A percentile compares a stretch with the other conserved stretches of the same genome.
These are phyloP conservation scores for Dimargaris verticillata DNA, from an alignment of 192 early-diverging fungal species.

Conservation along the genomic window DNA sequence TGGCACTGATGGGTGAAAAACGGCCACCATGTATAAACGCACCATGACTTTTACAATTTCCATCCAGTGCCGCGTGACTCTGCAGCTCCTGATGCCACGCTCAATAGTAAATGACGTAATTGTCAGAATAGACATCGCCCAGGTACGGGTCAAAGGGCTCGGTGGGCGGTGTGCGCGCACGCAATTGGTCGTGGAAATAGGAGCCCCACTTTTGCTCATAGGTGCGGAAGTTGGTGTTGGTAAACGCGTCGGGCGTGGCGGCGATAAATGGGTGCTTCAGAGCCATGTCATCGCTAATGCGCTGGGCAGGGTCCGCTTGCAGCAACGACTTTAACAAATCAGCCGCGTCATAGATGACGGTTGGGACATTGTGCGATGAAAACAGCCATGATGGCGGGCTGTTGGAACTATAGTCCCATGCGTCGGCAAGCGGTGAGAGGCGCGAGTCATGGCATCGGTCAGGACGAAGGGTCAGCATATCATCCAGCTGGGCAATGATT, in stretches of 20 bases:
- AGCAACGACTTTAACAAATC: slow-evolving; percentile 42
- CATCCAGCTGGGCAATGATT: slow-evolving; percentile 32
- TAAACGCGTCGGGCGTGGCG: slow-evolving; percentile 1
- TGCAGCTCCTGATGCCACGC: not conserved
- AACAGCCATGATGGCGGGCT: not conserved
- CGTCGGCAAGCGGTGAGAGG: slow-evolving; percentile 1
- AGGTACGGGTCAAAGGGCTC: slow-evolving; percentile 8
- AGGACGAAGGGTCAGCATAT: slow-evolving; percentile 23
- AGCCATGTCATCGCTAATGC: slow-evolving; percentile 35
- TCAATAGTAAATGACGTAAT: slow-evolving; percentile 12
- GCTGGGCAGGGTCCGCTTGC: slow-evolving; percentile 30
- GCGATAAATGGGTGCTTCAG: slow-evolving; percentile 40
- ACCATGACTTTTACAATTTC: no score
- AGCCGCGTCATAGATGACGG: slow-evolving; percentile 36
- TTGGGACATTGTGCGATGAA: slow-evolving; percentile 19
- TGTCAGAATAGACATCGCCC: slow-evolving; percentile 1
- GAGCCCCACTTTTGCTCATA: slow-evolving; percentile 2
- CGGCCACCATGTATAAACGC: no score
- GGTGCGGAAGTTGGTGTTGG: not conserved
- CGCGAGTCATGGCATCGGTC: slow-evolving; percentile 17
- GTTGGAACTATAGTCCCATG: not conserved
- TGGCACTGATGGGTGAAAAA: no score
- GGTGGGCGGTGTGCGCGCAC: slow-evolving; percentile 8
- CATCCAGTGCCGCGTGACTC: no score
- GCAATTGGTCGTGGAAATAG: slow-evolving; percentile 8